Percentiles rank a stretch among this genome's conserved stretches.
Evolutionary conservation across 805 yeast species (phyloP).

Genomic region (Candida corydali): DNA sequence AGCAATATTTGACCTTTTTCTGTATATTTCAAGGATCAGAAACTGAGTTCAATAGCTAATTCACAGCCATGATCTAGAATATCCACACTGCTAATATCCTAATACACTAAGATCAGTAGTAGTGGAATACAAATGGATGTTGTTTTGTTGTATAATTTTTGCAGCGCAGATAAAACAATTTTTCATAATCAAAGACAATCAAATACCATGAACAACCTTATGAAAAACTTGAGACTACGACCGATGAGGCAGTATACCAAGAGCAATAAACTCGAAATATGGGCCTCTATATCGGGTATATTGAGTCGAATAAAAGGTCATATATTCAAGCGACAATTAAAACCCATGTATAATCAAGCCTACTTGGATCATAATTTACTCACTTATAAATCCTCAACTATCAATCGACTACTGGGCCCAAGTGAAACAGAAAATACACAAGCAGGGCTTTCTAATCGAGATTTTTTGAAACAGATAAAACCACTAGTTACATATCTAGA

Average conservation of each 20-base stretch:
- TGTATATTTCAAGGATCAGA: too few species aligned
- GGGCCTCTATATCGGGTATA: not conserved
- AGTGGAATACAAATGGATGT: too few species aligned
- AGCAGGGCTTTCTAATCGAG: too few species aligned
- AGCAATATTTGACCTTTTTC: too few species aligned
- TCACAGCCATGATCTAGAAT: too few species aligned
- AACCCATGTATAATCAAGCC: not conserved
- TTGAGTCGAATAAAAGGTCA: too few species aligned
- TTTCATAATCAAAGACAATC: not conserved
- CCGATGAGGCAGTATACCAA: not conserved
- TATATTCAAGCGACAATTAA: too few species aligned
- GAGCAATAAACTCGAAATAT: not conserved
- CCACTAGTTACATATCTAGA: constrained; percentile 5
- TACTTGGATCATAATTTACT: constrained; percentile 1
- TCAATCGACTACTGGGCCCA: constrained; percentile 4
- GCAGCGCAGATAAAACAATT: constrained; percentile 2
- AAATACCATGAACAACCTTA: not conserved
- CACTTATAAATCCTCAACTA: constrained; percentile 2
- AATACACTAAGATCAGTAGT: too few species aligned
- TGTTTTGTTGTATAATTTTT: not conserved
- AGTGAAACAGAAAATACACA: too few species aligned
- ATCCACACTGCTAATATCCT: too few species aligned
- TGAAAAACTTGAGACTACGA: constrained; percentile 2
- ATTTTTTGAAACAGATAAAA: too few species aligned
- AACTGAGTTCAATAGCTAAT: too few species aligned